These are phyloP conservation scores for Scheffersomyces cryptocercus DNA, from an alignment of 1,139 yeast genomes.

Conservation along the genomic window DNA sequence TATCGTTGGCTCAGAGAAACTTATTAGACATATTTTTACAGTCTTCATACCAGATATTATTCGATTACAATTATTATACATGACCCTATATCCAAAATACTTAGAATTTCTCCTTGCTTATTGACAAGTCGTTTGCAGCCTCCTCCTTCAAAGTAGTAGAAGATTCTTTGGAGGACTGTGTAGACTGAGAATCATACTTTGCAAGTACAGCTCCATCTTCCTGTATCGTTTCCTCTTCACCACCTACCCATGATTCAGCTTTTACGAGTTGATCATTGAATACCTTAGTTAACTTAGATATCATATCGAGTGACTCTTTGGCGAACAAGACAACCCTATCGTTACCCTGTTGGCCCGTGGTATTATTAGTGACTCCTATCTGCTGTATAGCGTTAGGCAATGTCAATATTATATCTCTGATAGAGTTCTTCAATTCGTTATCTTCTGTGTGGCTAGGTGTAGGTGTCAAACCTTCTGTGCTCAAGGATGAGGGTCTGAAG, in stretches of 20 bases:
- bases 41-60: no score
- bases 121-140: slow-evolving; percentile 1
- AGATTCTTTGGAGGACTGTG: not conserved
- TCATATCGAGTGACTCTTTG: slow-evolving; percentile 87
- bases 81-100: not conserved
- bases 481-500: slow-evolving; percentile 72
- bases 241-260: slow-evolving; percentile 81
- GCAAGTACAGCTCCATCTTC: not conserved
- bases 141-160: not conserved
- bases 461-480: slow-evolving; percentile 16
- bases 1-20: no score
- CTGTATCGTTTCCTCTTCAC: slow-evolving; percentile 28
- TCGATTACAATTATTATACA: no score
- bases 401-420: slow-evolving; percentile 73
- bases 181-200: not conserved
- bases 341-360: slow-evolving; percentile 33
- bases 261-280: slow-evolving; percentile 81
- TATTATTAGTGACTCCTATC: slow-evolving; percentile 17
- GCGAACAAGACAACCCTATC: slow-evolving; percentile 79
- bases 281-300: slow-evolving; percentile 75
- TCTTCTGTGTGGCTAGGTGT: slow-evolving; percentile 8
- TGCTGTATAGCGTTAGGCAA: slow-evolving; percentile 57
- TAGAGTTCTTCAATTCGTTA: slow-evolving; percentile 57
- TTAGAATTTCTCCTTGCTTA: not conserved
- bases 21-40: no score